These are phyloP conservation scores for Penicillium italicum DNA, from an alignment of 2,329 filamentous ascomycete genomes.

Conservation along the genomic window DNA sequence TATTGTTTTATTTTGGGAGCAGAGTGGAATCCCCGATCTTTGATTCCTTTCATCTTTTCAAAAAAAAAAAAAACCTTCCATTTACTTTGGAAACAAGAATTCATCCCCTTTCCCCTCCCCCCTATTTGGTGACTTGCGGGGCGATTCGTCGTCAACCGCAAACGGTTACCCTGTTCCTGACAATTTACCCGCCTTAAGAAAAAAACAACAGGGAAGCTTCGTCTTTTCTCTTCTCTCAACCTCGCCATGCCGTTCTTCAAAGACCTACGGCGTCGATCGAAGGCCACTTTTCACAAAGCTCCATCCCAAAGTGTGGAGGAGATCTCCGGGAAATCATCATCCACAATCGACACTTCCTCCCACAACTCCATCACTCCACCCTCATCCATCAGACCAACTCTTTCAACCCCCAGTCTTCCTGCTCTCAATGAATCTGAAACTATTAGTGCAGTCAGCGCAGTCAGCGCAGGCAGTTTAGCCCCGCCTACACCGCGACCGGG, in stretches of 20 bases:
- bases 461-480: conserved; percentile 31
- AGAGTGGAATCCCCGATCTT: neutral
- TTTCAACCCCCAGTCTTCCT: conserved; percentile 61
- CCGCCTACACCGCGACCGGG: conserved; percentile 46
- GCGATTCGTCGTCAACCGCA: conserved; percentile 30
- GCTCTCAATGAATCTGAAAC: conserved; percentile 51
- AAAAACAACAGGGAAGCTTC: conserved; percentile 5
- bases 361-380: conserved; percentile 70
- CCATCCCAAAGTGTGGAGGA: conserved; percentile 52
- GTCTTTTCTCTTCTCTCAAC: conserved; percentile 5
- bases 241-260: conserved; percentile 62
- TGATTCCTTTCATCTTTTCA: neutral
- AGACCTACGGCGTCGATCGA: conserved; percentile 72
- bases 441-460: conserved; percentile 23
- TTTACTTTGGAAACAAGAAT: too few relatives aligned
- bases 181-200: neutral
- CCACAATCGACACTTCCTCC: conserved; percentile 56
- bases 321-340: conserved; percentile 61
- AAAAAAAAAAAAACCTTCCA: too few relatives aligned
- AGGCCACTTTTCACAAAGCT: conserved; percentile 61
- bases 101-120: neutral
- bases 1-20: neutral
- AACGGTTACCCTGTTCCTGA: conserved; percentile 24
- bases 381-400: conserved; percentile 64
- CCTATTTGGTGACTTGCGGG: conserved; percentile 14